phyloP scores from a whole-genome alignment of 225 moss, liverwort and hornwort species.

The Straminergon stramineum region DNA sequence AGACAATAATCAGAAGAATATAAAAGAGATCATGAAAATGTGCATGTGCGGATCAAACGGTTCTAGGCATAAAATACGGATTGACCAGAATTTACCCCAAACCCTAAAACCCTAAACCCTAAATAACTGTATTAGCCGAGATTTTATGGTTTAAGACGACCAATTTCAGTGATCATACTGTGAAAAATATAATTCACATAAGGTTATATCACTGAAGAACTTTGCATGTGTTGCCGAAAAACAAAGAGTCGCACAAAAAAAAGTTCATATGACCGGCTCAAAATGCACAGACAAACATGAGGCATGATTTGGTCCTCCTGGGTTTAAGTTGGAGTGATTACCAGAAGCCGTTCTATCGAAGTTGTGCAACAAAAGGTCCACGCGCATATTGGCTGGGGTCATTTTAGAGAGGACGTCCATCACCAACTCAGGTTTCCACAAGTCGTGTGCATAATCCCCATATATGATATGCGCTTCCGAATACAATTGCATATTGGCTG shows the following conservation, averaged over 20 bases:
- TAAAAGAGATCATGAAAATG: not conserved
- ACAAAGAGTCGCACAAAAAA: not conserved
- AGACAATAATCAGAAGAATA: not conserved
- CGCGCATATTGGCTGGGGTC: slow-evolving; percentile 34
- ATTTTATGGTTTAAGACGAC: too few relatives aligned
- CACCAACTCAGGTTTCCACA: slow-evolving; percentile 39
- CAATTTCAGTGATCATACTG: not conserved
- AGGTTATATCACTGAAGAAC: not conserved
- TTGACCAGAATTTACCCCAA: not conserved
- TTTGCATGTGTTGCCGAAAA: not conserved
- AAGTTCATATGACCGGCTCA: not conserved
- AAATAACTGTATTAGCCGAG: not conserved
- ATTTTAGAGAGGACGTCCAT: slow-evolving; percentile 14
- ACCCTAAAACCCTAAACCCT: not conserved
- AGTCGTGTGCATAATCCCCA: slow-evolving; percentile 37
- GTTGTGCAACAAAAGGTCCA: slow-evolving; percentile 25
- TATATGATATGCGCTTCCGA: slow-evolving; percentile 32
- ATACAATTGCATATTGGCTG: slow-evolving; percentile 46
- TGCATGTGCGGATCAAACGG: not conserved
- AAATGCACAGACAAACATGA: not conserved
- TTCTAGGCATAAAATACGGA: not conserved
- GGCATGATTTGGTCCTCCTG: not conserved
- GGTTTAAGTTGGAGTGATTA: not conserved
- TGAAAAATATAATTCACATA: not conserved
- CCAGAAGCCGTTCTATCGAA: slow-evolving; percentile 37